A percentile compares a stretch with the other conserved stretches of the same genome.
Conservation (phyloP, 345 rosid genomes). For the Isatis tinctoria region DNA sequence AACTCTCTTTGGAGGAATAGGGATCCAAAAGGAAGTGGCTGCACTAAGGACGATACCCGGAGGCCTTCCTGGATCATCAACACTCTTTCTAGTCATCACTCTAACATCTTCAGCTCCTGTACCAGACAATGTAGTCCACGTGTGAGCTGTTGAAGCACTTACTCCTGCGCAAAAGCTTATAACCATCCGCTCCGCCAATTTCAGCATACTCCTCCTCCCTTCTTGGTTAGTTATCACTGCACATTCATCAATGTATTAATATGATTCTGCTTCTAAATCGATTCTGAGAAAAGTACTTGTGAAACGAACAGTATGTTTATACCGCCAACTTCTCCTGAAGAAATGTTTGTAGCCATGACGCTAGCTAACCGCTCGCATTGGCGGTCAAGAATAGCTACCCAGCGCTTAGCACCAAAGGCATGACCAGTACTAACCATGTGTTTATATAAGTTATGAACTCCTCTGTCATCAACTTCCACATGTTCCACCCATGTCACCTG, state of each 20-base stretch:
- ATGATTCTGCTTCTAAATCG: neutral
- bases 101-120: slow-evolving; percentile 94
- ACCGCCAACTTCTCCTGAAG: slow-evolving; percentile 70
- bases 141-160: slow-evolving; percentile 82
- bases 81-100: slow-evolving; percentile 91
- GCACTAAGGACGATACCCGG: slow-evolving; percentile 96
- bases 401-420: slow-evolving; percentile 91
- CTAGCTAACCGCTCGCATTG: slow-evolving; percentile 96
- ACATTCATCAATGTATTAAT: neutral
- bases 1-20: slow-evolving; percentile 67
- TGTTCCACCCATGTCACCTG: slow-evolving; percentile 96
- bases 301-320: neutral
- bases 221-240: slow-evolving; percentile 59
- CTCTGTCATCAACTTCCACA: slow-evolving; percentile 89
- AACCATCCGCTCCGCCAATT: slow-evolving; percentile 88
- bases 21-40: slow-evolving; percentile 97
- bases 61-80: slow-evolving; percentile 93
- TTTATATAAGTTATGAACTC: slow-evolving; percentile 80
- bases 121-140: slow-evolving; percentile 86
- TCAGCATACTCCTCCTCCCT: slow-evolving; percentile 89
- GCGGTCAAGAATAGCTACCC: slow-evolving; percentile 80
- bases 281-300: neutral
- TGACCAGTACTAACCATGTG: slow-evolving; percentile 75
- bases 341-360: slow-evolving; percentile 79
- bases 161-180: slow-evolving; percentile 90